Evolutionary conservation across 257 asterid genomes (phyloP).

Genomic region (Cordia subcordata): DNA sequence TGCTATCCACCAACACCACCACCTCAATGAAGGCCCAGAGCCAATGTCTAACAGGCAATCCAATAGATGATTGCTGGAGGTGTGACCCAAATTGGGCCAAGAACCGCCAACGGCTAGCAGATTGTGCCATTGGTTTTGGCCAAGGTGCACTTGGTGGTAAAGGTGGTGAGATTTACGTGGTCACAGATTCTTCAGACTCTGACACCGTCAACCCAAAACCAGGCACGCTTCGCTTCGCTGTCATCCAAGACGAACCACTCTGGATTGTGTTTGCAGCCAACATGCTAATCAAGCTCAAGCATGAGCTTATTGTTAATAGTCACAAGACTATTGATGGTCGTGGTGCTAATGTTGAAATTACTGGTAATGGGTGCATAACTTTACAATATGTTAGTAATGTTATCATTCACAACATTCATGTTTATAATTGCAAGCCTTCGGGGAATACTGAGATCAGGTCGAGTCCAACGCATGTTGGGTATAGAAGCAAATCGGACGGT

Average conservation of each 20-base stretch:
- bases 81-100: constrained; percentile 20
- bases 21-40: constrained; percentile 1
- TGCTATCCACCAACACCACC: background rate
- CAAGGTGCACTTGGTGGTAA: constrained; percentile 24
- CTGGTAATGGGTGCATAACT: constrained; percentile 24
- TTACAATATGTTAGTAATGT: constrained; percentile 20
- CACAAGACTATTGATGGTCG: constrained; percentile 25
- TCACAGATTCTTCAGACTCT: constrained; percentile 18
- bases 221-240: constrained; percentile 32
- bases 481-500: constrained; percentile 20
- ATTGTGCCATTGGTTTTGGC: constrained; percentile 27
- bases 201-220: constrained; percentile 26
- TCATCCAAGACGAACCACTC: constrained; percentile 23
- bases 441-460: constrained; percentile 13
- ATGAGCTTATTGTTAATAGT: constrained; percentile 18
- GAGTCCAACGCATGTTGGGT: constrained; percentile 14
- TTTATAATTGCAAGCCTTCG: constrained; percentile 22
- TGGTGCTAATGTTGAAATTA: constrained; percentile 17
- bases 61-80: constrained; percentile 33
- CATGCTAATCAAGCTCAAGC: constrained; percentile 22
- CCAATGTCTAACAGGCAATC: constrained; percentile 25
- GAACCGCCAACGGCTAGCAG: constrained; percentile 28
- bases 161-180: constrained; percentile 21
- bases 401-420: constrained; percentile 21
- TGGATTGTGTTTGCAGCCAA: constrained; percentile 21